Evolutionary conservation across 139 green algal species (phyloP).

Genomic region (Picochlorum sp.): DNA sequence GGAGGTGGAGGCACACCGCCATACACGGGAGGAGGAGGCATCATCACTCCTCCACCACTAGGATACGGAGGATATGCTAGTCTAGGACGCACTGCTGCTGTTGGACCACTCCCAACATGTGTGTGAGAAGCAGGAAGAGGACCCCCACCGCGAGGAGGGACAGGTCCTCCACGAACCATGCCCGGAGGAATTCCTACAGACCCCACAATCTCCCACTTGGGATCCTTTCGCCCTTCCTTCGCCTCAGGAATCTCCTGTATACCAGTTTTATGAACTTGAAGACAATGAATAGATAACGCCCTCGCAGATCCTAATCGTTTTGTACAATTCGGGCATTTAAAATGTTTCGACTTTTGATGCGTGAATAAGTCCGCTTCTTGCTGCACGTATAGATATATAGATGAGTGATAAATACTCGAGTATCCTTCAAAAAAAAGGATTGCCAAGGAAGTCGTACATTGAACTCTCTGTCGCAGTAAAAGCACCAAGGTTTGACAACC

Average conservation of each 20-base stretch:
- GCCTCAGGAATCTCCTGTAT: slow-evolving; percentile 57
- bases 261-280: slow-evolving; percentile 69
- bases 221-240: slow-evolving; percentile 57
- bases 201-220: slow-evolving; percentile 84
- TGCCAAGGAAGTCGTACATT: slow-evolving; percentile 5
- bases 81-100: background rate
- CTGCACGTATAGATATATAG: slow-evolving; percentile 25
- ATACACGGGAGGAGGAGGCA: too few relatives aligned
- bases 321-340: slow-evolving; percentile 64
- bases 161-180: slow-evolving; percentile 36
- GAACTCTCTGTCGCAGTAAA: slow-evolving; percentile 70
- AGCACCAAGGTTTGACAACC: slow-evolving; percentile 62
- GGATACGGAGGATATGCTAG: too few relatives aligned
- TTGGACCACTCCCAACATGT: background rate
- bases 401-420: background rate
- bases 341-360: slow-evolving; percentile 88
- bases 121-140: background rate
- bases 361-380: slow-evolving; percentile 80
- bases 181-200: slow-evolving; percentile 74
- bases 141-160: background rate
- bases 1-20: too few relatives aligned
- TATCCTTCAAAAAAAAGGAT: background rate
- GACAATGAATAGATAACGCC: slow-evolving; percentile 73
- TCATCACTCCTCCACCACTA: too few relatives aligned
- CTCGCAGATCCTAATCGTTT: slow-evolving; percentile 69